Percentiles rank a stretch among this genome's conserved stretches.
Evolutionary conservation across 192 early-diverging fungal species (phyloP).

Genomic region (Gryganskiella cystojenkinii): DNA sequence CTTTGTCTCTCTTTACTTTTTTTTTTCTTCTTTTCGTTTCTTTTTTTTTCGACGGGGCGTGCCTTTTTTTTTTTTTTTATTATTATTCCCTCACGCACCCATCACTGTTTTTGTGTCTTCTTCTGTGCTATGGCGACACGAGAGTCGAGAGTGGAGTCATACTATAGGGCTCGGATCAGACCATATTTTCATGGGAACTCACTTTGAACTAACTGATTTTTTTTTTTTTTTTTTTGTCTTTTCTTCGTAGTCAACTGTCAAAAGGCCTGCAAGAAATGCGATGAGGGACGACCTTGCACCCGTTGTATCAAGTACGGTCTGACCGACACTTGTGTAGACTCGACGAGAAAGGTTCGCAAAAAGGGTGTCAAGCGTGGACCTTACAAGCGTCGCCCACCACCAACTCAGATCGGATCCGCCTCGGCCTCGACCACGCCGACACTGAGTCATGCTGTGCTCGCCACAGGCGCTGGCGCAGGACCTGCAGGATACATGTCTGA

Average conservation of each 20-base stretch:
- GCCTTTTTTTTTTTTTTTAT: too few species aligned
- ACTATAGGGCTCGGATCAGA: not conserved
- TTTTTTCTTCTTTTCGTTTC: too few species aligned
- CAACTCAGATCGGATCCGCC: conserved; percentile 47
- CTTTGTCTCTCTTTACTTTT: too few species aligned
- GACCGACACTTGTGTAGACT: conserved; percentile 74
- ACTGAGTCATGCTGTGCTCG: conserved; percentile 41
- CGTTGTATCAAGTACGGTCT: conserved; percentile 80
- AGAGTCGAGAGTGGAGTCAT: not conserved
- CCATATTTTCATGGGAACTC: too few species aligned
- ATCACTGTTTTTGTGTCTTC: too few species aligned
- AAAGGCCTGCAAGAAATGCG: conserved; percentile 92
- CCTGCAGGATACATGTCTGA: conserved; percentile 53
- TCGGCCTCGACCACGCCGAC: conserved; percentile 45
- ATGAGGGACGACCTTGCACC: conserved; percentile 80
- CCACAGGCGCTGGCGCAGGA: conserved; percentile 1
- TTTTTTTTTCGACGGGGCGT: too few species aligned
- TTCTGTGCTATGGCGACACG: not conserved
- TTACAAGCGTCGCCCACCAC: conserved; percentile 70
- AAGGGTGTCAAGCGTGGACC: conserved; percentile 87
- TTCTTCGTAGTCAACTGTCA: conserved; percentile 77
- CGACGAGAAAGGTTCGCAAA: conserved; percentile 80
- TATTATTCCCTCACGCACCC: too few species aligned
- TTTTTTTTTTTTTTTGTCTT: too few species aligned
- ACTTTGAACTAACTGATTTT: too few species aligned